Evolutionary conservation across 768 basidiomycete genomes (phyloP).

Genomic region (Collybia nuda): DNA sequence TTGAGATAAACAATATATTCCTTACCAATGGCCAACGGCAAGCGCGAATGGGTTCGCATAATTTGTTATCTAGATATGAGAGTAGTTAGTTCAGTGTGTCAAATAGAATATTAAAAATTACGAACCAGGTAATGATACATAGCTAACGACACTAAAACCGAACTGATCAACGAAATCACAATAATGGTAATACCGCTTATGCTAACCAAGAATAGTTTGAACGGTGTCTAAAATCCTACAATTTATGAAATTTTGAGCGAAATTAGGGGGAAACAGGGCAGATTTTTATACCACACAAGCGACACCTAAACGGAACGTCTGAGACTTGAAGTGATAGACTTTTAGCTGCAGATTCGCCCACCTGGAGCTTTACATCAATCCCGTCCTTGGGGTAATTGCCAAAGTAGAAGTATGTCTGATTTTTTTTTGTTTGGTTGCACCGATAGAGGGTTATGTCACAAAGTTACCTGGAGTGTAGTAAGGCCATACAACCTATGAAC

Average conservation of each 20-base stretch:
- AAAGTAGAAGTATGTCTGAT: constrained; percentile 33
- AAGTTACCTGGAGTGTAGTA: constrained; percentile 30
- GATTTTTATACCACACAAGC: constrained; percentile 22
- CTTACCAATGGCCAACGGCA: constrained; percentile 34
- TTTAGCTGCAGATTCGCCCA: neutral
- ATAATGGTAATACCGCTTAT: no score
- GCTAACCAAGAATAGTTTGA: constrained; percentile 27
- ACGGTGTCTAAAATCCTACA: constrained; percentile 28
- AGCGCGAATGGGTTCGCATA: constrained; percentile 32
- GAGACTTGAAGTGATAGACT: neutral
- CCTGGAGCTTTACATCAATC: constrained; percentile 22
- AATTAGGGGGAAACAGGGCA: neutral
- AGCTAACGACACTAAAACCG: constrained; percentile 22
- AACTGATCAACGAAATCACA: no score
- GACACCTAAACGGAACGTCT: constrained; percentile 19
- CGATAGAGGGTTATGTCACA: neutral
- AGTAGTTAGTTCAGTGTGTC: no score
- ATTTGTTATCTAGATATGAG: constrained; percentile 29
- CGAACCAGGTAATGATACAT: constrained; percentile 39
- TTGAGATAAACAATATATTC: neutral
- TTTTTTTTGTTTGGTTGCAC: neutral
- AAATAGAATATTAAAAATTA: neutral
- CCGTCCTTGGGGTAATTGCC: constrained; percentile 30
- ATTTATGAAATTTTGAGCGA: neutral
- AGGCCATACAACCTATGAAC: constrained; percentile 29